Evolutionary conservation across 306 rosid species (phyloP), one percentile per base, ranked within the genome.

Genomic region (Prunus mume): DNA sequence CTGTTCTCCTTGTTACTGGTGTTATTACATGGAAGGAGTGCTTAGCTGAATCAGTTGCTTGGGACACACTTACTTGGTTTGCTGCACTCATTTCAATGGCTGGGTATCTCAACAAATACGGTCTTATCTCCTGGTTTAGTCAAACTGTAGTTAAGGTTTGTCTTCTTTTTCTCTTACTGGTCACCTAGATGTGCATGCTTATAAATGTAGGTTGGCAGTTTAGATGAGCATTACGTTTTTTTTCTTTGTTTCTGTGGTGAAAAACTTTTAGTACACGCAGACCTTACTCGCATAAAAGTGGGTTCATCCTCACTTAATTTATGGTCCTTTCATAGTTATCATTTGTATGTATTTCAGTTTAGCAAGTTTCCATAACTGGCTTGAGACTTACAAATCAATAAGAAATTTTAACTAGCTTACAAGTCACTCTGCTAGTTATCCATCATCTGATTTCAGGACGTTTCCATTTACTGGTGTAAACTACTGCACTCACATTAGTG

Each of bases 11-110:
- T 72, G 89, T 96, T 67, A 84, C 96, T 1, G 99, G 99, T 55
- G 98, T 96, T 60, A 93, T 96, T 72, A 92, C 99, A 64, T 96
- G 99, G 99, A 96, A 96, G 83, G 99, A 96, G 87, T 96, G 99
- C 88, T 88, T 96, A 77, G 91, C 83, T 74, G 99, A 96, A 79
- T 82, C 97, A 65, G 99, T 96, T 85, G 99, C 99, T 72, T 96
- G 99, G 99, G 99, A 96, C 74, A 96, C 99, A 43, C 93, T 96
- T 73, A 96, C 97, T 2, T 96, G 98, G 99, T 96, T 96, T 84
- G 99, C 99, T 80, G 99, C 99, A 45, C 99, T 96, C 77, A 96
- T 96, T 82, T 98, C 99, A 68, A 96, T 96, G 99, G 99, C 98
- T 55, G 99, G 99, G 63, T 96, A 96, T 85, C 91, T 96, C 86